Evolutionary conservation across 2,329 filamentous ascomycete species (phyloP), one percentile per base, ranked within the genome.

Genomic region (Neonectria magnoliae): DNA sequence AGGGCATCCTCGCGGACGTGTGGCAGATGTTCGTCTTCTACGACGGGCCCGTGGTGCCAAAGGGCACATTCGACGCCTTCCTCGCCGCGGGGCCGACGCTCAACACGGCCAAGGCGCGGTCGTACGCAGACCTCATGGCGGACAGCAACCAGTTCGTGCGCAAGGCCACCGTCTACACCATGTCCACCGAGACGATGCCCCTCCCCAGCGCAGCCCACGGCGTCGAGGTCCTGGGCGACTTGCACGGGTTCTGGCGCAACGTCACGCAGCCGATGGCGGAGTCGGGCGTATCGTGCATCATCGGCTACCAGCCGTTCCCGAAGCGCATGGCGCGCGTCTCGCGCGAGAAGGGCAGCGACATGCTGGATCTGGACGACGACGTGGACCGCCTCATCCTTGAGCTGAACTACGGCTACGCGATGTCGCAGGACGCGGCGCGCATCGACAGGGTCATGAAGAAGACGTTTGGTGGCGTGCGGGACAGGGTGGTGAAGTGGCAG

Each of bases 1-100:
- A 62, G 6, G 51, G 31, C 10, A 50, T 83, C 16, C 81, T 81
- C 0, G 67, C 78, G 2, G 81, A 88, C 65, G 62, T 85, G 20
- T 89, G 86, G 85, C 81, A 88, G 62, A 76, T 91, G 64, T 90
- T 90, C 75, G 73, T 88, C 38, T 90, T 88, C 78, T 90, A 90
- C 74, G 86, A 91, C 73, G 88, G 85, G 1, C 81, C 83, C 0
- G 75, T 77, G 55, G 83, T 83, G 0, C 87, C 88, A 1, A 71
- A 78, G 1, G 83, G 79, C 5, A 81, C 86, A 2, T 90, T 91
- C 63, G 80, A 83, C 61, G 83, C 84, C 61, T 91, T 91, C 74
- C 64, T 64, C 45, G 42, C 60, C 25, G 51, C 60, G 8, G 41
- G 50, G 5, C 82, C 82, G 2, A 65, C 77, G 0, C 70, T 81